Evolutionary conservation across 805 yeast genomes (phyloP).

Genomic region (Ogataea trehaloabstinens): DNA sequence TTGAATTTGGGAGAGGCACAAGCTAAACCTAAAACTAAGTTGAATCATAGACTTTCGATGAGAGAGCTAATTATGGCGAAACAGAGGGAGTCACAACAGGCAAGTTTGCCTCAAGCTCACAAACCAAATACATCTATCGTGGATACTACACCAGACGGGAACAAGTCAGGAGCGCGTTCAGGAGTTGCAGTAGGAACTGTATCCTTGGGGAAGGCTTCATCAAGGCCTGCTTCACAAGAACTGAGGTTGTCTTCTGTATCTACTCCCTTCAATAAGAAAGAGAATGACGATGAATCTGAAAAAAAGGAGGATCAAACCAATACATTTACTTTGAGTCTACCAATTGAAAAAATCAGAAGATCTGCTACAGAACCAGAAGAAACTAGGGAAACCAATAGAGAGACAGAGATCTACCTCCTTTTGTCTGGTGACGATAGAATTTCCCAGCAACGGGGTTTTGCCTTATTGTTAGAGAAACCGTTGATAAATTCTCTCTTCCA

Average conservation of each 20-base stretch:
- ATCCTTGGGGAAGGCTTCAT: neutral
- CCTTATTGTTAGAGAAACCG: constrained; percentile 7
- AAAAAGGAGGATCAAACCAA: constrained; percentile 15
- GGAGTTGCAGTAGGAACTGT: constrained; percentile 3
- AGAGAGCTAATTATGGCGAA: constrained; percentile 46
- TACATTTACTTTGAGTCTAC: constrained; percentile 18
- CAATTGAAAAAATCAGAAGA: constrained; percentile 9
- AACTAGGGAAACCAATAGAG: constrained; percentile 18
- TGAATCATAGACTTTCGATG: constrained; percentile 43
- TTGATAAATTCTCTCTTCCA: constrained; percentile 10
- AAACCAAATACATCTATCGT: neutral
- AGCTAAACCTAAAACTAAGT: constrained; percentile 10
- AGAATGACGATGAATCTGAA: constrained; percentile 11
- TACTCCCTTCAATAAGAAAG: constrained; percentile 8
- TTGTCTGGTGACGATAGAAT: constrained; percentile 23
- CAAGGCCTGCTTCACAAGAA: constrained; percentile 9
- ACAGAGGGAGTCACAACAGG: constrained; percentile 31
- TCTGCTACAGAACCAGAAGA: constrained; percentile 6
- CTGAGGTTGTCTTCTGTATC: neutral
- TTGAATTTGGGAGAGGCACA: constrained; percentile 13
- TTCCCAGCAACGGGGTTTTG: constrained; percentile 21
- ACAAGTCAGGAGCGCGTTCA: constrained; percentile 5
- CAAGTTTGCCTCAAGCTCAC: constrained; percentile 3
- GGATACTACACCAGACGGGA: constrained; percentile 7
- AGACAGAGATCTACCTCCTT: constrained; percentile 21